phyloP scores from a whole-genome alignment of 2,329 filamentous ascomycete species.

The Trichoderma polysporum region DNA sequence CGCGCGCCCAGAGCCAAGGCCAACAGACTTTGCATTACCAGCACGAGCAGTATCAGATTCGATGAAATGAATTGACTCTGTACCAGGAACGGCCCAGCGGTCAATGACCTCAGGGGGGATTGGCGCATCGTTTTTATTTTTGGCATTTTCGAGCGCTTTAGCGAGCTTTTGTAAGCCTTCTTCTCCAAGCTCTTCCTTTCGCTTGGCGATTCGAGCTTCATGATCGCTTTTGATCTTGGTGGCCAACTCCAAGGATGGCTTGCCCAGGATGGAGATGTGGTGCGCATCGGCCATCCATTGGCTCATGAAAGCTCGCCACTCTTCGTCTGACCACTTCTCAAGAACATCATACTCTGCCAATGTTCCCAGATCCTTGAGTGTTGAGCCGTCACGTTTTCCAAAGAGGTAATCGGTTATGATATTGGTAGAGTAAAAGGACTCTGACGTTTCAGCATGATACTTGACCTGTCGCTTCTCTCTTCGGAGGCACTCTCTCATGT shows the following conservation, averaged over 20 bases:
- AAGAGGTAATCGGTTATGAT: constrained; percentile 94
- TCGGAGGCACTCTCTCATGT: constrained; percentile 83
- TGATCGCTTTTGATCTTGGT: constrained; percentile 81
- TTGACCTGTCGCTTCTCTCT: constrained; percentile 80
- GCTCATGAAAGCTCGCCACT: constrained; percentile 81
- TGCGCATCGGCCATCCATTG: constrained; percentile 83
- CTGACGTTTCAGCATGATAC: constrained; percentile 77
- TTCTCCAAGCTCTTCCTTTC: constrained; percentile 76
- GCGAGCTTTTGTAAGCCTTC: constrained; percentile 75
- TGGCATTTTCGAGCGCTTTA: constrained; percentile 76
- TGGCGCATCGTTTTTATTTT: constrained; percentile 81
- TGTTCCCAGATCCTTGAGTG: constrained; percentile 59
- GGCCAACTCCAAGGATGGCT: constrained; percentile 77
- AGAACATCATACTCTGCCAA: constrained; percentile 65
- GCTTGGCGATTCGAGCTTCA: constrained; percentile 71
- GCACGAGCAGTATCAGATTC: constrained; percentile 80
- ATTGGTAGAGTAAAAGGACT: constrained; percentile 77
- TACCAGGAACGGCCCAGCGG: constrained; percentile 76
- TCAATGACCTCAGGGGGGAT: constrained; percentile 83
- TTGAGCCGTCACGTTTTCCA: constrained; percentile 79
- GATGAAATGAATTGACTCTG: constrained; percentile 94
- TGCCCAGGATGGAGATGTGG: constrained; percentile 84
- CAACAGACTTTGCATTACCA: constrained; percentile 72
- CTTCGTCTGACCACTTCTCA: constrained; percentile 73
- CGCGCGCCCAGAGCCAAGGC: constrained; percentile 63